Evolutionary conservation across 2,329 filamentous ascomycete genomes (phyloP).

Genomic region (Penicillium oxalicum): DNA sequence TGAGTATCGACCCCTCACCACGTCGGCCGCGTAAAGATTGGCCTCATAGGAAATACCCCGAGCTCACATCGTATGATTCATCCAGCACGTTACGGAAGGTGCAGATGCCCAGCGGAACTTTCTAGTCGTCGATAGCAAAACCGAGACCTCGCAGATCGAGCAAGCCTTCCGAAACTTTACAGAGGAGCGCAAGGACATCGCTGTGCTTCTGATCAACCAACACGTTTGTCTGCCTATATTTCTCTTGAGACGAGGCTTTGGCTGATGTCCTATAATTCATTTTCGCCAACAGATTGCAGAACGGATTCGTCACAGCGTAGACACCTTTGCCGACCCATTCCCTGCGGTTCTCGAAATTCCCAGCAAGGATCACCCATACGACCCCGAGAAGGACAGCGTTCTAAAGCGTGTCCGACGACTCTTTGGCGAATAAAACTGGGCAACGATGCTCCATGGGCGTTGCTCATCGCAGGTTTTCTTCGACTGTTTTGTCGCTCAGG

Average conservation of each 20-base stretch:
- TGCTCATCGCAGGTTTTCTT: conserved; percentile 1
- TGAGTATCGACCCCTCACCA: conserved; percentile 42
- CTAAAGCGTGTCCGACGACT: conserved; percentile 74
- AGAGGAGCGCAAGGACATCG: conserved; percentile 87
- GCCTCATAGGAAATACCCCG: background rate
- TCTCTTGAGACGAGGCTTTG: no score
- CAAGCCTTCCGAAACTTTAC: conserved; percentile 86
- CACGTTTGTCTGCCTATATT: conserved; percentile 56
- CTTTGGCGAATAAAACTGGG: conserved; percentile 51
- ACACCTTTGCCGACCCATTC: conserved; percentile 89
- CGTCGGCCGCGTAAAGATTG: background rate
- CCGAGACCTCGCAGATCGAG: conserved; percentile 81
- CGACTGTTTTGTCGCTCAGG: conserved; percentile 4
- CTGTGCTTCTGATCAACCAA: conserved; percentile 94
- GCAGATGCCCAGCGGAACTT: conserved; percentile 96
- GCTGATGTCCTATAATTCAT: background rate
- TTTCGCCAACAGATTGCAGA: conserved; percentile 67
- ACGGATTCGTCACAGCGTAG: conserved; percentile 82
- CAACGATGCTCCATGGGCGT: background rate
- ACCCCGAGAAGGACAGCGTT: conserved; percentile 98
- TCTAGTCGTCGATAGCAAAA: conserved; percentile 91
- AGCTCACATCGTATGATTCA: background rate
- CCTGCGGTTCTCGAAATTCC: conserved; percentile 95
- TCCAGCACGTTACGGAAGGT: conserved; percentile 79
- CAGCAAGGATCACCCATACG: conserved; percentile 97